These are phyloP conservation scores for Wickerhamomyces bisporus DNA, from an alignment of 805 yeast species.

Conservation along the genomic window DNA sequence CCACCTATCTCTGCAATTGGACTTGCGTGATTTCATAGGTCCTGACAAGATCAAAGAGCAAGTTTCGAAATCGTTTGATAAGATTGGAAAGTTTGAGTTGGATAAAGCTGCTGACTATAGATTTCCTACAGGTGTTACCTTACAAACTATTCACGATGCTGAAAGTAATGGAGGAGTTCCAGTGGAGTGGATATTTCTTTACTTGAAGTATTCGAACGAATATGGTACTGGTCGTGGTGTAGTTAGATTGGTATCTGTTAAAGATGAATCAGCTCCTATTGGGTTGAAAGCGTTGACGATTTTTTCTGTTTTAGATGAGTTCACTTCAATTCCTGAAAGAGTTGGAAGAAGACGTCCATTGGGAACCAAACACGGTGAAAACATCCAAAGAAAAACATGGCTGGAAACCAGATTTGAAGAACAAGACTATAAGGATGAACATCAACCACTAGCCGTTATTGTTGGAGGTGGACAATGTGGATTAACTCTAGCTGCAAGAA, in stretches of 20 bases:
- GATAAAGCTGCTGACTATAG: constrained; percentile 27
- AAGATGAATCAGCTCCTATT: constrained; percentile 22
- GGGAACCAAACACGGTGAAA: constrained; percentile 37
- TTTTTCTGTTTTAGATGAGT: constrained; percentile 31
- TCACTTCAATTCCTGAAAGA: constrained; percentile 28
- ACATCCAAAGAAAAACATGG: constrained; percentile 34
- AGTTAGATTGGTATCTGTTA: constrained; percentile 27
- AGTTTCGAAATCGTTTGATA: constrained; percentile 9
- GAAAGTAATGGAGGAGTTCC: constrained; percentile 24
- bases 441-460: constrained; percentile 38
- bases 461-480: constrained; percentile 48
- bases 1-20: constrained; percentile 30
- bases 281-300: constrained; percentile 30
- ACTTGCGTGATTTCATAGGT: constrained; percentile 30
- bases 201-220: constrained; percentile 26
- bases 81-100: constrained; percentile 25
- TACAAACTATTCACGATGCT: constrained; percentile 25
- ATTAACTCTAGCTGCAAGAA: constrained; percentile 36
- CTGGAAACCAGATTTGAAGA: constrained; percentile 28
- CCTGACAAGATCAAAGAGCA: constrained; percentile 23
- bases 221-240: constrained; percentile 32
- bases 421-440: constrained; percentile 26
- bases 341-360: constrained; percentile 28
- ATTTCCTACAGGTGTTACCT: constrained; percentile 26
- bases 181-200: constrained; percentile 32